Evolutionary conservation across 2,329 filamentous ascomycete species (phyloP).

Genomic region (Phoma sp.): DNA sequence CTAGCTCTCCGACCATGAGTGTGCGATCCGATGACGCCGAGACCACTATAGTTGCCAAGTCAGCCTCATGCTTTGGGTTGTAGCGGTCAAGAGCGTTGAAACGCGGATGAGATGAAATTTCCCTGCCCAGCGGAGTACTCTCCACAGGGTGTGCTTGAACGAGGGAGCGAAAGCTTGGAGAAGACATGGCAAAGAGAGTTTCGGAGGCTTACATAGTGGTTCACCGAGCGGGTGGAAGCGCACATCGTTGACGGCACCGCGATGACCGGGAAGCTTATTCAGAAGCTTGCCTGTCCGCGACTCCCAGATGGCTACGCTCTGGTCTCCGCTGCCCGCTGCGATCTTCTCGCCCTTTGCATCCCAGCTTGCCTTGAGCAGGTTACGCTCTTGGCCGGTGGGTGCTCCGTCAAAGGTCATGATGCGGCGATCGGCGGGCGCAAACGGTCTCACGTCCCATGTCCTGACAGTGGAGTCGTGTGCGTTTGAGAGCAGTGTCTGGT

Average conservation of each 20-base stretch:
- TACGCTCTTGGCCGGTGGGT: conserved; percentile 85
- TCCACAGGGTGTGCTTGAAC: neutral
- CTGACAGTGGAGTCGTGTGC: conserved; percentile 92
- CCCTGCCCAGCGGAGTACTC: conserved; percentile 3
- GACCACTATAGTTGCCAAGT: conserved; percentile 66
- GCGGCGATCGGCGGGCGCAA: conserved; percentile 85
- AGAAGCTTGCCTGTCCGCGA: conserved; percentile 84
- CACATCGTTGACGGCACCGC: conserved; percentile 92
- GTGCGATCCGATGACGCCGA: conserved; percentile 90
- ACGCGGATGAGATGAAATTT: conserved; percentile 10
- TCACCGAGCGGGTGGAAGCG: conserved; percentile 86
- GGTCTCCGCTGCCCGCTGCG: conserved; percentile 86
- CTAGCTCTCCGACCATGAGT: conserved; percentile 81
- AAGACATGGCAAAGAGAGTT: neutral
- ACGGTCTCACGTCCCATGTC: conserved; percentile 96
- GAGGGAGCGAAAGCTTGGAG: neutral
- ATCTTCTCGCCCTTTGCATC: conserved; percentile 84
- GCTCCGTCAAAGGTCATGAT: conserved; percentile 94
- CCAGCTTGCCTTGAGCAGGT: conserved; percentile 90
- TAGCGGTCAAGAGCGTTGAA: conserved; percentile 22
- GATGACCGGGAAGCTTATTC: conserved; percentile 95
- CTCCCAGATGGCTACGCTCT: conserved; percentile 91
- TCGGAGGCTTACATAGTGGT: conserved; percentile 76
- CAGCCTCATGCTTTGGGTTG: conserved; percentile 25
- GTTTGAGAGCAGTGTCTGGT: conserved; percentile 87